Conservation (phyloP, 257 asterid genomes). For the Cruciata laevipes region DNA sequence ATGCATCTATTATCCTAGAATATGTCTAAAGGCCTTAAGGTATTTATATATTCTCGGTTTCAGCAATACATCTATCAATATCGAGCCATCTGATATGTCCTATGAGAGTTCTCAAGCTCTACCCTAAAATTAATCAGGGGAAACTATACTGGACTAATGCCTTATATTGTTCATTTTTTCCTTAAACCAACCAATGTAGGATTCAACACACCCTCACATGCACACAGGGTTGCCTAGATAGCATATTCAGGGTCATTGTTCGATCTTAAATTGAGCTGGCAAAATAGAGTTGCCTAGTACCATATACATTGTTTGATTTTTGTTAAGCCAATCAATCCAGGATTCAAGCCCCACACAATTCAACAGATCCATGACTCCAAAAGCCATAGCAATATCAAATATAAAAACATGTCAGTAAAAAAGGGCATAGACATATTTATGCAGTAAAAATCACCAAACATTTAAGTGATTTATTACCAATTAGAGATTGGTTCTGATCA, state of each 20-base stretch:
- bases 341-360: not conserved
- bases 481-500: constrained; percentile 59
- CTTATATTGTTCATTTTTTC: too few species aligned
- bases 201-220: too few species aligned
- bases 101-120: not conserved
- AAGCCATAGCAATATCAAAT: not conserved
- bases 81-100: not conserved
- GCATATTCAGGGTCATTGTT: too few species aligned
- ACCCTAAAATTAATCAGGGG: not conserved
- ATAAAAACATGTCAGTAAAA: not conserved
- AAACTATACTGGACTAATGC: too few species aligned
- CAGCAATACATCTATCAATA: not conserved
- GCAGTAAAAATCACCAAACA: too few species aligned
- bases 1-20: not conserved
- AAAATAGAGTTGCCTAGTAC: too few species aligned
- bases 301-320: too few species aligned
- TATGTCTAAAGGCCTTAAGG: not conserved
- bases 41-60: not conserved
- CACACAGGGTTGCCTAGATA: too few species aligned
- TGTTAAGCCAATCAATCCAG: not conserved
- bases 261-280: too few species aligned
- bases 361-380: not conserved
- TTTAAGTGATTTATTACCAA: constrained; percentile 41
- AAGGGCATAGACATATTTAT: too few species aligned
- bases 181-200: too few species aligned